Base-by-base conservation (phyloP, 495 filamentous ascomycete species). In the Neurospora sp. region DNA sequence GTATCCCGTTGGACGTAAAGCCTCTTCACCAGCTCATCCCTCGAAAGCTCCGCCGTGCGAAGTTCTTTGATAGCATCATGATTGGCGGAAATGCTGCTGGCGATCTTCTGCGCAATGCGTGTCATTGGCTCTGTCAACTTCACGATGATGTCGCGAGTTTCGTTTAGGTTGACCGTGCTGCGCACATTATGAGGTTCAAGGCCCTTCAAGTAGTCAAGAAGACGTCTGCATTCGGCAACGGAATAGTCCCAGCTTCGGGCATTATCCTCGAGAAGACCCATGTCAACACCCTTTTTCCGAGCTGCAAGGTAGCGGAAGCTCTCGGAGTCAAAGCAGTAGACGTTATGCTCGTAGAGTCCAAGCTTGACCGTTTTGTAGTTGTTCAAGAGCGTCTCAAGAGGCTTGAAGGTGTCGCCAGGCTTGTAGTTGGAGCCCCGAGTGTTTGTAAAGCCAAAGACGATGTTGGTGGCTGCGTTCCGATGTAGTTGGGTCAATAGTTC, bases 291-390 rank as follows among this genome's bases (percentile, higher is more conserved):
- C 10, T 80, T 77, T 44, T 82, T 84, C 38, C 72, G 69, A 4
- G 84, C 84, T 3, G 83, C 84, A 0, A 86, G 75, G 66, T 80
- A 86, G 0, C 83, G 82, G 70, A 86, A 86, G 66, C 80, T 82
- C 72, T 85, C 83, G 0, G 83, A 85, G 72, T 86, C 84, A 39
- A 86, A 85, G 69, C 83, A 85, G 69, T 84, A 86, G 0, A 76
- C 77, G 14, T 75, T 83, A 3, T 79, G n/a, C 0, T 39, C 54
- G 0, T 54, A 71, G 1, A 84, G 79, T 0, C 41, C 35, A 0
- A 84, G 42, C 7, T 76, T 69, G 23, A 83, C 75, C 10, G 80
- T 77, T 3, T 27, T 71, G 39, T 82, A 73, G 14, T 79, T 69
- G 14, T 38, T 59, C 6, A 86, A 76, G 0, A 84, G 73, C 0